Percentiles rank a stretch among this genome's conserved stretches.
Evolutionary conservation across 495 filamentous ascomycete species (phyloP).

Genomic region (Daldinia vernicosa): DNA sequence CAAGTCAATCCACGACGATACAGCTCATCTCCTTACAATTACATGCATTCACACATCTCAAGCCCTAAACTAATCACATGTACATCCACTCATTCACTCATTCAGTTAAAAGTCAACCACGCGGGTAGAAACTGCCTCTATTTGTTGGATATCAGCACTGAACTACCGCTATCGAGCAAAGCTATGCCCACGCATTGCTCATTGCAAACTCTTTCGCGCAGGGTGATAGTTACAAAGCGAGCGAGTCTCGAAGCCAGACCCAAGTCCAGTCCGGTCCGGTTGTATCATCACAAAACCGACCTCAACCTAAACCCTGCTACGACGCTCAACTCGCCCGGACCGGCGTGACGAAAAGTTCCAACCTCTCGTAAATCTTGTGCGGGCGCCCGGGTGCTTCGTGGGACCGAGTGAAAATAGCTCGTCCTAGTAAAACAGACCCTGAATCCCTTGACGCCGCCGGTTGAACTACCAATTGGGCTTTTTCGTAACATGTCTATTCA

Average conservation of each 20-base stretch:
- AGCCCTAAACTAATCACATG: neutral
- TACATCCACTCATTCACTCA: neutral
- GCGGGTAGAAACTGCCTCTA: conserved; percentile 41
- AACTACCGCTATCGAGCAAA: conserved; percentile 18
- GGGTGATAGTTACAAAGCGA: conserved; percentile 3
- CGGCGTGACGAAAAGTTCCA: conserved; percentile 5
- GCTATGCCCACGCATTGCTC: conserved; percentile 2
- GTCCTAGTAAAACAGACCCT: conserved; percentile 2
- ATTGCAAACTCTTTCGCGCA: conserved; percentile 16
- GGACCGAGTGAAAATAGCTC: neutral
- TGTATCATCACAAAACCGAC: neutral
- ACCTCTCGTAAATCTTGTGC: conserved; percentile 3
- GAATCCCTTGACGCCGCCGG: conserved; percentile 19
- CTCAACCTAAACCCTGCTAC: conserved; percentile 4
- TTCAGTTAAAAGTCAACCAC: neutral
- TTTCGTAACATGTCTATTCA: conserved; percentile 32
- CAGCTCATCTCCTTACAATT: neutral
- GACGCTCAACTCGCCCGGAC: neutral
- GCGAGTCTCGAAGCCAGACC: neutral
- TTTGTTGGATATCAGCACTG: conserved; percentile 41
- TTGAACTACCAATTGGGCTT: conserved; percentile 22
- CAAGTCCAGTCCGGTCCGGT: conserved; percentile 1
- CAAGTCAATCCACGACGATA: neutral
- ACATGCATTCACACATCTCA: neutral
- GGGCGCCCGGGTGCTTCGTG: neutral